Evolutionary conservation across 306 rosid species (phyloP).

Genomic region (Vicia sativa): DNA sequence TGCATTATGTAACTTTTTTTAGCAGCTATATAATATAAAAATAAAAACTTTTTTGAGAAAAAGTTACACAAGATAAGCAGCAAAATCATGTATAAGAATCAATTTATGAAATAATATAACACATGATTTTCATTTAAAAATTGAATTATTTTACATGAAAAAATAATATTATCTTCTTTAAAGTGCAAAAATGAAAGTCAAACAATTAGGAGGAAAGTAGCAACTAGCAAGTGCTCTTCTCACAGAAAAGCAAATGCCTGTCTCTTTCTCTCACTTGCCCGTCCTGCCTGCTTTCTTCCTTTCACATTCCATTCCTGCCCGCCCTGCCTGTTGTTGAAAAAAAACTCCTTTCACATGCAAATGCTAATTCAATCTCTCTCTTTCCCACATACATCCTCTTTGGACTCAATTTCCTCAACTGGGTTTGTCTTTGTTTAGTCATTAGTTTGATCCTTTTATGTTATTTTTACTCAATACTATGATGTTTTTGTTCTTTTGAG

Average conservation of each 20-base stretch:
- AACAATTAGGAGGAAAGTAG: slow-evolving; percentile 43
- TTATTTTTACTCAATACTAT: slow-evolving; percentile 6
- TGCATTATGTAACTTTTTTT: too few species aligned
- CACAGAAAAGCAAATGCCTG: slow-evolving; percentile 43
- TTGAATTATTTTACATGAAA: neutral
- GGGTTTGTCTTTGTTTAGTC: slow-evolving; percentile 12
- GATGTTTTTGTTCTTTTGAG: slow-evolving; percentile 25
- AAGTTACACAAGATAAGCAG: neutral
- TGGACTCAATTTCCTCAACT: slow-evolving; percentile 47
- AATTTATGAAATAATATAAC: slow-evolving; percentile 18
- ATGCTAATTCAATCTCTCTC: slow-evolving; percentile 39
- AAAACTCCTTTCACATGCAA: slow-evolving; percentile 51
- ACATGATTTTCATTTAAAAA: slow-evolving; percentile 32
- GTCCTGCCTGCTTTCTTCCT: slow-evolving; percentile 34
- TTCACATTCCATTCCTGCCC: slow-evolving; percentile 45
- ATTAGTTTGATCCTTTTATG: slow-evolving; percentile 29
- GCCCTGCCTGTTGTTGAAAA: slow-evolving; percentile 48
- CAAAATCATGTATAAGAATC: neutral
- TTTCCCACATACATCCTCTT: slow-evolving; percentile 34
- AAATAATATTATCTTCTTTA: slow-evolving; percentile 39
- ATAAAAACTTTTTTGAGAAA: too few species aligned
- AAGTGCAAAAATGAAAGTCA: slow-evolving; percentile 43
- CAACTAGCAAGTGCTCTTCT: slow-evolving; percentile 38
- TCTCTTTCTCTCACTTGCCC: slow-evolving; percentile 60
- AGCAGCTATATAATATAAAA: too few species aligned